phyloP scores from a whole-genome alignment of 495 filamentous ascomycete species.

The Aspergillus bridgeri region DNA sequence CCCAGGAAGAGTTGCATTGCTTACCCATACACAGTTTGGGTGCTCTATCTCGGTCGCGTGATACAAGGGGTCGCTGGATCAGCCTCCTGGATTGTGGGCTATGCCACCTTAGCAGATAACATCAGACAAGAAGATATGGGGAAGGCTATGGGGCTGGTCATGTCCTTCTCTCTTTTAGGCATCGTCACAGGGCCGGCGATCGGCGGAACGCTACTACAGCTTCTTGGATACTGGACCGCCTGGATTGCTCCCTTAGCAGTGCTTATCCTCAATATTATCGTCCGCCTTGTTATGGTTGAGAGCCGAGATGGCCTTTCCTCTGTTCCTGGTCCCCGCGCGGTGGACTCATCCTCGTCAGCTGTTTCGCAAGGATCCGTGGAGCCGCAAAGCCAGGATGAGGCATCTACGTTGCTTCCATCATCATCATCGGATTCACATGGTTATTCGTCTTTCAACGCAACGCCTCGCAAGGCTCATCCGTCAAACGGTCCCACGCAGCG shows the following conservation, averaged over 20 bases:
- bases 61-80: constrained; percentile 29
- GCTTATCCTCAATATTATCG: constrained; percentile 25
- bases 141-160: constrained; percentile 23
- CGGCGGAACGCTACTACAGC: constrained; percentile 20
- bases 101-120: constrained; percentile 27
- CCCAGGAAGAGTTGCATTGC: too few relatives aligned
- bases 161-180: constrained; percentile 16
- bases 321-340: constrained; percentile 13
- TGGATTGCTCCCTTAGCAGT: constrained; percentile 23
- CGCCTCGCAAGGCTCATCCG: too few relatives aligned
- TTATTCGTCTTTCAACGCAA: too few relatives aligned
- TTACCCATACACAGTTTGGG: too few relatives aligned
- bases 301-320: constrained; percentile 20
- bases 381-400: too few relatives aligned
- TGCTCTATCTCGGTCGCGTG: constrained; percentile 26
- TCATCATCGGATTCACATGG: too few relatives aligned
- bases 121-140: constrained; percentile 28
- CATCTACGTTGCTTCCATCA: too few relatives aligned
- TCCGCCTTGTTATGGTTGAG: constrained; percentile 34
- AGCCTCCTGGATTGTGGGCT: constrained; percentile 28
- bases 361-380: too few relatives aligned
- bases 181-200: constrained; percentile 23
- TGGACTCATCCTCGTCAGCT: constrained; percentile 1
- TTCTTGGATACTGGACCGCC: constrained; percentile 30
- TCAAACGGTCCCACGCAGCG: too few relatives aligned